phyloP scores from a whole-genome alignment of 2,329 filamentous ascomycete species.

The Aspergillus fischeri region DNA sequence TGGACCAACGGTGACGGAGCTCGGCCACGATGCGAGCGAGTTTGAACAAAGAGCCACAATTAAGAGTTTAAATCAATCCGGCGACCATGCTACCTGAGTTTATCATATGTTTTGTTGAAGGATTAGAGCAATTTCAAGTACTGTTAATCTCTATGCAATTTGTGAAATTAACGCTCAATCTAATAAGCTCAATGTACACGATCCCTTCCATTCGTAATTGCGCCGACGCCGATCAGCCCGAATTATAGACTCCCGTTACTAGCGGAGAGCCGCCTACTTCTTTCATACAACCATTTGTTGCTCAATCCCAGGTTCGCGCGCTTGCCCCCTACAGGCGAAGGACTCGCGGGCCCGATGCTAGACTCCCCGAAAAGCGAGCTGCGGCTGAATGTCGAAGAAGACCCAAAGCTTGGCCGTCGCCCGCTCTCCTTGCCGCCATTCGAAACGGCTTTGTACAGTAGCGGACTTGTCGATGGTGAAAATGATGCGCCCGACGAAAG shows the following conservation, averaged over 20 bases:
- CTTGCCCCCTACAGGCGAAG: slow-evolving; percentile 63
- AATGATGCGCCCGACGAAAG: slow-evolving; percentile 48
- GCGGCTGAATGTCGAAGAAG: slow-evolving; percentile 42
- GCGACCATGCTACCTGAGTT: not conserved
- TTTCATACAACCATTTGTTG: slow-evolving; percentile 94
- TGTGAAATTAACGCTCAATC: slow-evolving; percentile 1
- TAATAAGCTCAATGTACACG: slow-evolving; percentile 18
- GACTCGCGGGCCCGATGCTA: slow-evolving; percentile 58
- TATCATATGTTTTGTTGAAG: not conserved
- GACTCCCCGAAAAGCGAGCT: slow-evolving; percentile 39
- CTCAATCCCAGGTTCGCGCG: slow-evolving; percentile 74
- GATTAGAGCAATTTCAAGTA: not conserved
- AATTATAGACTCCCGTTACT: slow-evolving; percentile 34
- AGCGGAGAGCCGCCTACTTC: slow-evolving; percentile 48
- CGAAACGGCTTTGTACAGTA: slow-evolving; percentile 66
- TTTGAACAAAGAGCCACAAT: not conserved
- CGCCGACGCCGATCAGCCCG: slow-evolving; percentile 6
- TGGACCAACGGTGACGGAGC: slow-evolving; percentile 10
- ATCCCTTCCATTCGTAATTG: slow-evolving; percentile 7
- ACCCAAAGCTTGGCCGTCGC: slow-evolving; percentile 52
- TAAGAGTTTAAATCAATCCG: not conserved
- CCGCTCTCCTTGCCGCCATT: slow-evolving; percentile 33
- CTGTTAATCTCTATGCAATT: not conserved
- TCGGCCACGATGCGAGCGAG: not conserved
- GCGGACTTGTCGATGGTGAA: slow-evolving; percentile 51